Evolutionary conservation across 2,329 filamentous ascomycete species (phyloP).

Genomic region (Gyromitra esculenta): DNA sequence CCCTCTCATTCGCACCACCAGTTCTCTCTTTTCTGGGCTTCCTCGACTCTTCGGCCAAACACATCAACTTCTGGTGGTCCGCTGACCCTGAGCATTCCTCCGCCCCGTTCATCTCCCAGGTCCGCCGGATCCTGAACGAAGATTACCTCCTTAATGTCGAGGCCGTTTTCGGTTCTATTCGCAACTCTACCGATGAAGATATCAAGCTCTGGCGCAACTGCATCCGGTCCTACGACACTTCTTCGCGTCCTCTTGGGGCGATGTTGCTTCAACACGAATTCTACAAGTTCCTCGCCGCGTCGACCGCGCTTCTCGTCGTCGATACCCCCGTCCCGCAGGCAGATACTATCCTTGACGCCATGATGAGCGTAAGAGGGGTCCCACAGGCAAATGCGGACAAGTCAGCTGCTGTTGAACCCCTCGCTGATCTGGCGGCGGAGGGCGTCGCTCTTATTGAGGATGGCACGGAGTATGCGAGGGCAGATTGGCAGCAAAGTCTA

Average conservation of each 20-base stretch:
- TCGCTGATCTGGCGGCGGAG: slow-evolving; percentile 78
- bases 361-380: slow-evolving; percentile 68
- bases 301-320: slow-evolving; percentile 73
- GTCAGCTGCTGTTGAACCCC: slow-evolving; percentile 66
- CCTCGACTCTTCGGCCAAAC: slow-evolving; percentile 79
- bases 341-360: slow-evolving; percentile 76
- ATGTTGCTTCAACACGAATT: slow-evolving; percentile 92
- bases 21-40: slow-evolving; percentile 90
- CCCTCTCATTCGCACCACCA: slow-evolving; percentile 76
- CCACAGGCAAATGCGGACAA: slow-evolving; percentile 60
- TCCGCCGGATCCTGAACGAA: slow-evolving; percentile 81
- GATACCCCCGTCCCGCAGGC: slow-evolving; percentile 70
- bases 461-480: slow-evolving; percentile 87
- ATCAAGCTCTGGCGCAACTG: slow-evolving; percentile 78
- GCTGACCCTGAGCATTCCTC: slow-evolving; percentile 75
- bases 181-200: slow-evolving; percentile 79
- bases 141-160: slow-evolving; percentile 86
- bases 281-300: slow-evolving; percentile 82
- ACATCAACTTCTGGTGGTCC: slow-evolving; percentile 77
- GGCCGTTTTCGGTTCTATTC: slow-evolving; percentile 87
- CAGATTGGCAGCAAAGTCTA: slow-evolving; percentile 84
- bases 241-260: slow-evolving; percentile 83
- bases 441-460: slow-evolving; percentile 89
- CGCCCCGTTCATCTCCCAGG: slow-evolving; percentile 70
- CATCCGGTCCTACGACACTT: slow-evolving; percentile 80